phyloP scores from a whole-genome alignment of 345 rosid species.

The Angophora floribunda region DNA sequence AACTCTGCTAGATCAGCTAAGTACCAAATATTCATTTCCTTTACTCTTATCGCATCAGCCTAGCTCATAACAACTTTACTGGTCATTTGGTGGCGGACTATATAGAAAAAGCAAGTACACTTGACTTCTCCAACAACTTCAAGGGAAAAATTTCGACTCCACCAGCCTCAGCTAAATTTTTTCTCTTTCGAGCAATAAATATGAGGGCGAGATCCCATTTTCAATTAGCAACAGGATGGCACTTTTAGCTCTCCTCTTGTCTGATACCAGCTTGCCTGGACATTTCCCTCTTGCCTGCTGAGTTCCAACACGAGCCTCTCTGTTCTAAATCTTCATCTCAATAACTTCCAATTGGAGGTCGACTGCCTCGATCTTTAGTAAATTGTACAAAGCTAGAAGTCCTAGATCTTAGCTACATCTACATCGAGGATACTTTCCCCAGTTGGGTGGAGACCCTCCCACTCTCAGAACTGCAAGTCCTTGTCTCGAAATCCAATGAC shows the following conservation, averaged over 20 bases:
- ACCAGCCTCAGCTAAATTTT: not conserved
- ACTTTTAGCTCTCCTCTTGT: not conserved
- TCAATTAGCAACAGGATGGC: not conserved
- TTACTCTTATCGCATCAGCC: not conserved
- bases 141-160: not conserved
- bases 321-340: not conserved
- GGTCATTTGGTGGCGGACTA: not conserved
- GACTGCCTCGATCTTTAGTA: not conserved
- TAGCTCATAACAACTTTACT: not conserved
- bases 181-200: not conserved
- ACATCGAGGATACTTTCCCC: not conserved
- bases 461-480: not conserved
- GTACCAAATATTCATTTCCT: not conserved
- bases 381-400: conserved; percentile 4
- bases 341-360: conserved; percentile 1
- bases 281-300: conserved; percentile 1
- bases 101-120: not conserved
- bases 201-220: not conserved
- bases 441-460: not conserved
- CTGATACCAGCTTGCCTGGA: conserved; percentile 5
- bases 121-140: conserved; percentile 6
- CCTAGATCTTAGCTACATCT: conserved; percentile 4
- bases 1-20: not conserved
- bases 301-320: not conserved
- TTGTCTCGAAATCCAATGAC: not conserved